Percentiles rank a stretch among this genome's conserved stretches.
Evolutionary conservation across 495 filamentous ascomycete species (phyloP).

Genomic region (Aspergillus heteromorphus): DNA sequence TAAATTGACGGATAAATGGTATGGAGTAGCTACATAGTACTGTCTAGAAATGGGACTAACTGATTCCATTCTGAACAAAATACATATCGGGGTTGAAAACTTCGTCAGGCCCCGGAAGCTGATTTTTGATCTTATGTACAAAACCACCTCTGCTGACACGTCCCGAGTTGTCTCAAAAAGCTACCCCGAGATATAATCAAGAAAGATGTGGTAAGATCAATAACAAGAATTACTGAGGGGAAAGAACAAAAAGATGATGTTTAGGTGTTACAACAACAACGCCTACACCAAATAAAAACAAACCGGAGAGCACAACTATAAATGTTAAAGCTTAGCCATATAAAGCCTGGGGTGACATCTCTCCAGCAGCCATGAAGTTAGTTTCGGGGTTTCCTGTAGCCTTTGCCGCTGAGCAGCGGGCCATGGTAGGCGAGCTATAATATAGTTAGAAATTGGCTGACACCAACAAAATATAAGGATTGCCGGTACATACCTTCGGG

Average conservation of each 20-base stretch:
- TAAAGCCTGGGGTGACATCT: slow-evolving; percentile 45
- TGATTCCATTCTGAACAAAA: not conserved
- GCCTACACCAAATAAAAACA: slow-evolving; percentile 38
- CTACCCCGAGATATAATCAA: slow-evolving; percentile 6
- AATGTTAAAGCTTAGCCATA: slow-evolving; percentile 30
- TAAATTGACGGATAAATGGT: not conserved
- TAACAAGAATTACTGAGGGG: slow-evolving; percentile 11
- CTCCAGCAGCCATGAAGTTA: slow-evolving; percentile 82
- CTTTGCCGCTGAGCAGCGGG: slow-evolving; percentile 86
- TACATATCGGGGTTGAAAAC: slow-evolving; percentile 1
- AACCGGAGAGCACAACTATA: slow-evolving; percentile 16
- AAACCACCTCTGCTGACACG: slow-evolving; percentile 27
- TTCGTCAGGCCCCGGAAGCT: slow-evolving; percentile 17
- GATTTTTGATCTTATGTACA: slow-evolving; percentile 42
- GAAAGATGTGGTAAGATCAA: slow-evolving; percentile 6
- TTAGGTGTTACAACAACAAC: slow-evolving; percentile 43
- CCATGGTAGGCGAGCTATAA: slow-evolving; percentile 89
- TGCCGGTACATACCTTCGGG: slow-evolving; percentile 67
- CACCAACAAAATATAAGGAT: not conserved
- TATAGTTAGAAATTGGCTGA: slow-evolving; percentile 22
- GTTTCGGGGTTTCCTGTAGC: slow-evolving; percentile 61
- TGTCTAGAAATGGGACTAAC: not conserved
- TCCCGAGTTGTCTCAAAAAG: slow-evolving; percentile 21
- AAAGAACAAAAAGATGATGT: slow-evolving; percentile 15
- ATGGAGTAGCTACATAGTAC: no score